Conservation (phyloP, 1,284 basidiomycete species). For the Cystobasidium pallidum region DNA sequence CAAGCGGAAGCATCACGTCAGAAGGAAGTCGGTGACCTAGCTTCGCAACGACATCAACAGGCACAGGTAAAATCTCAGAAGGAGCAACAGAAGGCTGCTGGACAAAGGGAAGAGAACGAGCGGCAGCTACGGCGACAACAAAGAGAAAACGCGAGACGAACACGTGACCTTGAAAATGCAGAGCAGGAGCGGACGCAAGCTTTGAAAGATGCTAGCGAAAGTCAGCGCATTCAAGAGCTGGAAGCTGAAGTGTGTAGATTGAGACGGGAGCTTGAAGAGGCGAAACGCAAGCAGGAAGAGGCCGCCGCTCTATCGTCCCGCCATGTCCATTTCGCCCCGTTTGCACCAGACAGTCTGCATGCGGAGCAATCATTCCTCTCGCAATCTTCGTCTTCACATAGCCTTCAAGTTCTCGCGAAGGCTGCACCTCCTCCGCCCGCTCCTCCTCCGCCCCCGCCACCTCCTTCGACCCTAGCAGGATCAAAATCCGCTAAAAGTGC, state of each 20-base stretch:
- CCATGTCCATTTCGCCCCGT: constrained; percentile 38
- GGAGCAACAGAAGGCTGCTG: neutral
- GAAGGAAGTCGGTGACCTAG: neutral
- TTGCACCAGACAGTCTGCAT: constrained; percentile 18
- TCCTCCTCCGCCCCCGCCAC: constrained; percentile 29
- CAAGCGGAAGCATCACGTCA: constrained; percentile 4
- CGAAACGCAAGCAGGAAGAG: constrained; percentile 21
- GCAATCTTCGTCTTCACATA: constrained; percentile 1
- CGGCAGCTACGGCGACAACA: constrained; percentile 8
- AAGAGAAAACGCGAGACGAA: constrained; percentile 6
- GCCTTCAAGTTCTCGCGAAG: neutral
- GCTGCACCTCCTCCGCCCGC: neutral
- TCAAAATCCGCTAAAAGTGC: constrained; percentile 1
- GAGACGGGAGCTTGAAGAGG: constrained; percentile 26
- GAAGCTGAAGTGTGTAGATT: constrained; percentile 40
- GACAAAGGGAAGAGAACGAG: constrained; percentile 2
- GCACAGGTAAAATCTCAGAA: neutral
- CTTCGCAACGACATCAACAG: neutral
- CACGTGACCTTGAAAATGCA: constrained; percentile 18
- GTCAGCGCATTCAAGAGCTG: constrained; percentile 29
- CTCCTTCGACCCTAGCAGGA: neutral
- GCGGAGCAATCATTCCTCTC: constrained; percentile 12
- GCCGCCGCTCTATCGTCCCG: constrained; percentile 5
- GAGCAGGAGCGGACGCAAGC: constrained; percentile 18
- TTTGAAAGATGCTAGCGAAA: constrained; percentile 12